Evolutionary conservation across 2,329 filamentous ascomycete genomes (phyloP).

Genomic region (Pseudogymnoascus sp.): DNA sequence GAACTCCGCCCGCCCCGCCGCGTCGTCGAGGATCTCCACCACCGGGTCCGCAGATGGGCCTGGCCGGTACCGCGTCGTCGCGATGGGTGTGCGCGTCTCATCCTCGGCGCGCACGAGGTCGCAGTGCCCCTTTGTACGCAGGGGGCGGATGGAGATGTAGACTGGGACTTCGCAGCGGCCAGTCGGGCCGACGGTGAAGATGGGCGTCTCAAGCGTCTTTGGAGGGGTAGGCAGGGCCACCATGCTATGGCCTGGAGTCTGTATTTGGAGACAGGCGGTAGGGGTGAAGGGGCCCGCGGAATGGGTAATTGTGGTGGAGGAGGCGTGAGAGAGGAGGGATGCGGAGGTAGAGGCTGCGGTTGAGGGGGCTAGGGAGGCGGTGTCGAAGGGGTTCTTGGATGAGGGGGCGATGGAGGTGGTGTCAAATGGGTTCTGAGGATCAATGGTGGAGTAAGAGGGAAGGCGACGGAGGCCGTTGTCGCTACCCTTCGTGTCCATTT

Average conservation of each 20-base stretch:
- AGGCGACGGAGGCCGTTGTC: background rate
- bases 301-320: constrained; percentile 10
- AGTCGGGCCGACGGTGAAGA: constrained; percentile 34
- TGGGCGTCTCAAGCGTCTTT: constrained; percentile 33
- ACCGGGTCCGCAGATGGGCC: constrained; percentile 45
- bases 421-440: background rate
- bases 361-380: background rate
- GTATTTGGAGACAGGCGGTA: constrained; percentile 40
- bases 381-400: constrained; percentile 1
- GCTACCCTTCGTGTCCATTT: background rate
- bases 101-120: constrained; percentile 39
- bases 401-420: background rate
- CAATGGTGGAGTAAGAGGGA: background rate
- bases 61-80: constrained; percentile 47
- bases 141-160: constrained; percentile 44
- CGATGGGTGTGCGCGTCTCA: constrained; percentile 31
- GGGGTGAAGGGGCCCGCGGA: constrained; percentile 30
- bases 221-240: constrained; percentile 36
- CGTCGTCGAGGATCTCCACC: constrained; percentile 25
- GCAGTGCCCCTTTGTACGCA: constrained; percentile 39
- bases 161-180: constrained; percentile 31
- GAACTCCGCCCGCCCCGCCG: constrained; percentile 17
- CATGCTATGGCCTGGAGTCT: constrained; percentile 36
- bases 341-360: background rate
- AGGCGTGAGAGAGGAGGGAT: background rate